Evolutionary conservation across 352 stramenopile species (phyloP).

Genomic region (Pythium monospermum): DNA sequence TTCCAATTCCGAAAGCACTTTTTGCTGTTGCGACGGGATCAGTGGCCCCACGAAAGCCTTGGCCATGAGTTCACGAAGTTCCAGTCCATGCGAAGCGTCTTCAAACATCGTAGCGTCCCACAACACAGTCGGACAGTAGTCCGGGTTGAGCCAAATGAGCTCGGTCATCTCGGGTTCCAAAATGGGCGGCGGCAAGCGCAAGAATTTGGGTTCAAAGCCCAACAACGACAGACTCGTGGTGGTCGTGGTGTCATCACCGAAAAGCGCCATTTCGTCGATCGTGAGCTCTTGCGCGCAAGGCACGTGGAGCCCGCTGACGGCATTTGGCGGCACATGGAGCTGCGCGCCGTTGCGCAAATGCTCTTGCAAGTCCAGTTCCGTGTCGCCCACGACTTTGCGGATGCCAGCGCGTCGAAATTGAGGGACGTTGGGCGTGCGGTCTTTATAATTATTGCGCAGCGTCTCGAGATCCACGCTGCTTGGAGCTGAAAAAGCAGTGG

Average conservation of each 20-base stretch:
- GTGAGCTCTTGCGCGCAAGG: conserved; percentile 69
- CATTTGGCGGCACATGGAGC: conserved; percentile 57
- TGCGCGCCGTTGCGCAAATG: conserved; percentile 78
- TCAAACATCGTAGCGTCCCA: conserved; percentile 90
- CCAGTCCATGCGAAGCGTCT: conserved; percentile 77
- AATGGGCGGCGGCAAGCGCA: conserved; percentile 79
- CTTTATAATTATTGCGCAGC: conserved; percentile 60
- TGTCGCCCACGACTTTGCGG: conserved; percentile 75
- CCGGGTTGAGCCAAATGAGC: conserved; percentile 90
- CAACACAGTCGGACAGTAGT: conserved; percentile 87
- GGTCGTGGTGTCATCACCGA: conserved; percentile 23
- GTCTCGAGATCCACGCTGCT: conserved; percentile 56
- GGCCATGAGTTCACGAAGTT: conserved; percentile 87
- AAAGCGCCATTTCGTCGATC: conserved; percentile 65
- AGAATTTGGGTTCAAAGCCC: conserved; percentile 87
- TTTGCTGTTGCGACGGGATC: conserved; percentile 86
- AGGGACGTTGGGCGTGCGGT: conserved; percentile 69
- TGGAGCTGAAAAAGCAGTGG: conserved; percentile 37
- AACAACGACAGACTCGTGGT: conserved; percentile 65
- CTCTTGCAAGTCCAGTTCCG: conserved; percentile 77
- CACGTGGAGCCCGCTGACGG: conserved; percentile 63
- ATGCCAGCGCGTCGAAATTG: conserved; percentile 76
- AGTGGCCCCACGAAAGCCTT: conserved; percentile 88
- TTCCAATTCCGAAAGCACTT: conserved; percentile 86
- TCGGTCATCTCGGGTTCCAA: conserved; percentile 83